These are phyloP conservation scores for Picea sitchensis DNA, from an alignment of 75 land plant species.

Conservation along the genomic window DNA sequence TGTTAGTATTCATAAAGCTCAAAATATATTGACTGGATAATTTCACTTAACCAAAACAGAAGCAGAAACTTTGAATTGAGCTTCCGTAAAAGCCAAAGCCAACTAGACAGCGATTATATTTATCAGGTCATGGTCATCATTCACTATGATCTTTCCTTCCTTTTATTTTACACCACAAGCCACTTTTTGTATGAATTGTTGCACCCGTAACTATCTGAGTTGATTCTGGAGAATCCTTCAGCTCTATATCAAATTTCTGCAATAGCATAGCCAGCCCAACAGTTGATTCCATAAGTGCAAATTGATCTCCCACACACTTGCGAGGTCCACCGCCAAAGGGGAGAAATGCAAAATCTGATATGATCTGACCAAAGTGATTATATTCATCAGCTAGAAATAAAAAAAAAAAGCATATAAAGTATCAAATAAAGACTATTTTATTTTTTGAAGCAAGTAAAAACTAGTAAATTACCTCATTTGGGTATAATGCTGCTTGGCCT, in stretches of 20 bases:
- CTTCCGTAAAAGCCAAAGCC: too few species aligned
- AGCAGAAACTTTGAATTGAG: too few species aligned
- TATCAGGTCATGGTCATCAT: too few species aligned
- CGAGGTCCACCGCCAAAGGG: conserved; percentile 99
- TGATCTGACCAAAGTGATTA: conserved; percentile 37
- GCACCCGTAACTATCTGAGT: conserved; percentile 97
- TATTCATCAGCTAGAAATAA: conserved; percentile 10
- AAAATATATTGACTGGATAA: too few species aligned
- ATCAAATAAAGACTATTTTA: background rate
- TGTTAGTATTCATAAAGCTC: too few species aligned
- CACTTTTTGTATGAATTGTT: conserved; percentile 94
- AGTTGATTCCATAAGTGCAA: conserved; percentile 96
- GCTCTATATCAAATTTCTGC: conserved; percentile 84
- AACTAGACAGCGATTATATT: too few species aligned
- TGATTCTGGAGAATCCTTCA: conserved; percentile 76
- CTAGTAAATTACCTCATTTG: conserved; percentile 77
- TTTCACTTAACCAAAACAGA: too few species aligned
- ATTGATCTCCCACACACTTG: conserved; percentile 98
- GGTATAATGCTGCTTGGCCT: conserved; percentile 86
- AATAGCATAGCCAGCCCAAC: conserved; percentile 76
- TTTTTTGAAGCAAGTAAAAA: background rate
- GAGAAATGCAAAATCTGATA: conserved; percentile 92
- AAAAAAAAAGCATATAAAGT: background rate
- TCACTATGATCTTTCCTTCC: background rate
- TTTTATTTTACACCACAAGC: conserved; percentile 86